A percentile compares a stretch with the other conserved stretches of the same genome.
phyloP scores from a whole-genome alignment of 176 grass and related monocot species.

The Pontederia crassipes region DNA sequence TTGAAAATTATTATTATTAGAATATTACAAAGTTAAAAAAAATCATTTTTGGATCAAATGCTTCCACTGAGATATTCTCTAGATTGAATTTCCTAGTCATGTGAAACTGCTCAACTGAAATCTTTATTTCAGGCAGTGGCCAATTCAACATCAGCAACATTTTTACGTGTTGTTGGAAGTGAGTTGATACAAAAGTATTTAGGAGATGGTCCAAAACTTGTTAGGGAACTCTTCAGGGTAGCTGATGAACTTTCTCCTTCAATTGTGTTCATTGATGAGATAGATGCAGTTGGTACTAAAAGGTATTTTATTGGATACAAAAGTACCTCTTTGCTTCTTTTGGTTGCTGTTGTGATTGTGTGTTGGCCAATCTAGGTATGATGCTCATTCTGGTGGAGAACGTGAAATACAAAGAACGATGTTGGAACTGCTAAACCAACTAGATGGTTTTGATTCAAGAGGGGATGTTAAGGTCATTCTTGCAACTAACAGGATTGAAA shows the following conservation, averaged over 20 bases:
- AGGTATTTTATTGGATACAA: not conserved
- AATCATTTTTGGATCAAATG: too few relatives aligned
- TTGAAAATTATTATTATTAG: too few relatives aligned
- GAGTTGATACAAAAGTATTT: not conserved
- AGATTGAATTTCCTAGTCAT: too few relatives aligned
- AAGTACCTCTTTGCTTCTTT: too few relatives aligned
- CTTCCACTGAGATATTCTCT: too few relatives aligned
- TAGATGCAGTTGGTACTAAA: not conserved
- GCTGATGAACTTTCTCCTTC: not conserved
- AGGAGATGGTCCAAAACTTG: not conserved
- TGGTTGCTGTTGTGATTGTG: not conserved
- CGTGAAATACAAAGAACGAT: not conserved
- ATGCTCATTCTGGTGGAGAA: not conserved
- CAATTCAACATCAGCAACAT: not conserved
- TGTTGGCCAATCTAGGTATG: not conserved
- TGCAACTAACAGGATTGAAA: not conserved
- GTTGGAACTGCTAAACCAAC: not conserved
- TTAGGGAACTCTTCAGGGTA: not conserved
- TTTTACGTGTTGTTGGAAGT: not conserved
- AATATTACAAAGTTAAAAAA: too few relatives aligned
- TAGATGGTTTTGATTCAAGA: not conserved
- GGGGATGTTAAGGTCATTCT: not conserved
- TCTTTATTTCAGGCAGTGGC: not conserved
- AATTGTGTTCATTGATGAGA: not conserved
- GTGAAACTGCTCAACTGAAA: too few relatives aligned